These are phyloP conservation scores for Tagetes erecta DNA, from an alignment of 129 eudicot genomes.

Conservation along the genomic window DNA sequence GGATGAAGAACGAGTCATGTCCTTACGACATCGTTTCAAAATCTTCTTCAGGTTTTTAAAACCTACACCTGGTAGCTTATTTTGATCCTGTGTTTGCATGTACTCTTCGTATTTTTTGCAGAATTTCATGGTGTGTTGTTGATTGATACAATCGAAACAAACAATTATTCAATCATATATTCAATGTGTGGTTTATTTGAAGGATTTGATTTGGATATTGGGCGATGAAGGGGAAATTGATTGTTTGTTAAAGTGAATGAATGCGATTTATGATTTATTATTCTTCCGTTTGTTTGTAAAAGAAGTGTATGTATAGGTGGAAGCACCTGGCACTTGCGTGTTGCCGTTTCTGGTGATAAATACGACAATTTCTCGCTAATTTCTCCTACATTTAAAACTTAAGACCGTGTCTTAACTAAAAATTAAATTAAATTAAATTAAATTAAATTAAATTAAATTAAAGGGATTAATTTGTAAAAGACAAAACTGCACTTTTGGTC, in stretches of 20 bases:
- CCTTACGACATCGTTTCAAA: constrained; percentile 36
- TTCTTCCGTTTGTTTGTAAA: neutral
- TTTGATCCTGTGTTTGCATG: constrained; percentile 41
- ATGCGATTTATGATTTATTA: neutral
- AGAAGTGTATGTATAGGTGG: neutral
- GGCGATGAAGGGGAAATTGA: neutral
- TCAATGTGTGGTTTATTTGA: neutral
- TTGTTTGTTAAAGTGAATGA: neutral
- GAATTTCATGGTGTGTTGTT: constrained; percentile 33
- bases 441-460: no score
- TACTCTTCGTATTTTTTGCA: constrained; percentile 37
- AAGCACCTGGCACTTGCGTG: constrained; percentile 4
- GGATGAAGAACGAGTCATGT: neutral
- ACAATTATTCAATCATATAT: constrained; percentile 1
- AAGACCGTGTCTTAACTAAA: neutral
- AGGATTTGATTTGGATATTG: no score
- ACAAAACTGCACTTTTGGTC: no score
- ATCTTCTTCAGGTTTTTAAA: constrained; percentile 39
- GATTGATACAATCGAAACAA: neutral
- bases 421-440: no score
- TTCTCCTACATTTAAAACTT: neutral
- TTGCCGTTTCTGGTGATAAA: constrained; percentile 2
- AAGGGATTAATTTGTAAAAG: no score
- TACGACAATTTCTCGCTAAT: neutral
- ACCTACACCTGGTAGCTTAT: constrained; percentile 37